Base-by-base conservation (phyloP, 2,329 filamentous ascomycete genomes). In the Chaetothyriales sp. region DNA sequence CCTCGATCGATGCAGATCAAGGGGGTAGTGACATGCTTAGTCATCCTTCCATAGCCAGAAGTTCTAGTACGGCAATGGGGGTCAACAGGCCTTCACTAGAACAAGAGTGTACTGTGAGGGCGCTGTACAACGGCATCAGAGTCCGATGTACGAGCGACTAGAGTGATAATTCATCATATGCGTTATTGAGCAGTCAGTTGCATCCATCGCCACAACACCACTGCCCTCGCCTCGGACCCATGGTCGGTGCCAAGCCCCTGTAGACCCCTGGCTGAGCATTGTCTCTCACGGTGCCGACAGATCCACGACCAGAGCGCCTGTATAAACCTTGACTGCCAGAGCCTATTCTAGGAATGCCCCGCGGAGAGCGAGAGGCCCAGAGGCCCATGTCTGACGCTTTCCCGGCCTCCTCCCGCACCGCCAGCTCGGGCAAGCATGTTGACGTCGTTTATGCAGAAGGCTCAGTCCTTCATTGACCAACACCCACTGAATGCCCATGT, bases 391-490 rank as follows among this genome's bases (percentile, higher is more conserved):
- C 33, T 40, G 33, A 40, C 33, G 33, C 33, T 40, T 40, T 15
- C 33, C 33, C 33, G 13, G 33, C 33, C 33, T 40, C 33, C 13
- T 40, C 10, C 33, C 4, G 33, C 33, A 4, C 10, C 33, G 5
- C 33, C 15, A 15, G 22, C 22, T 40, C 15, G 10, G 33, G 33
- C 13, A 15, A 15, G 10, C 45, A 61, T 61, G 67, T 73, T 85
- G 68, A 77, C 85, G 62, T 90, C 80, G 70, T 83, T 97, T 69
- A 89, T 95, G 64, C 89, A 95, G 70, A 94, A 90, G 78, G 89
- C 89, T 61, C 89, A 94, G 76, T 87, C 89, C 71, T 77, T 95
- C 70, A 94, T 95, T 72, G 90, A 95, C 69, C 86, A 89, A 50
- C 85, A 85, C 59, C 82, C 88, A 67, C 81, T 86, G 62, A 74